Conservation (phyloP, 2,329 filamentous ascomycete genomes). For the Sclerotinia minor region DNA sequence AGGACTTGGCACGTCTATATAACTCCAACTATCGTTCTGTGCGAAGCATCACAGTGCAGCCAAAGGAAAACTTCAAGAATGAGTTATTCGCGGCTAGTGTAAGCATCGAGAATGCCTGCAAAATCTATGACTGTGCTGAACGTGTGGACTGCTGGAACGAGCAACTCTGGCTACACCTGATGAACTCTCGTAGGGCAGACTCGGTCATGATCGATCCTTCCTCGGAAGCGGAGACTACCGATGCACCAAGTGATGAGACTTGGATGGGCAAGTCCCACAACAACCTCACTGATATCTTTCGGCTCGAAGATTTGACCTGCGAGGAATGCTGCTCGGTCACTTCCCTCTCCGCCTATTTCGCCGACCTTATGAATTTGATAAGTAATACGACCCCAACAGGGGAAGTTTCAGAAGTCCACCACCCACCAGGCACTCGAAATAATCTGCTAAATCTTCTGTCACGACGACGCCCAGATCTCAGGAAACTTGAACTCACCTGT, state of each 20-base stretch:
- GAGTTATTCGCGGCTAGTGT: not conserved
- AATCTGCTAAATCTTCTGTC: not conserved
- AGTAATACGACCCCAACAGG: not conserved
- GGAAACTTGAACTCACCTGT: not conserved
- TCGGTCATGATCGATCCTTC: no score
- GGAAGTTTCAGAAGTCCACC: not conserved
- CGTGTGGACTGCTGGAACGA: slow-evolving; percentile 9
- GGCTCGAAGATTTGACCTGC: not conserved
- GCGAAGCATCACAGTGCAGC: not conserved
- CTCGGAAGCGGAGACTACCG: no score
- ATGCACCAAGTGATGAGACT: no score
- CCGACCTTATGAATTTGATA: not conserved
- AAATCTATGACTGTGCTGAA: not conserved
- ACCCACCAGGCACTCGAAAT: not conserved
- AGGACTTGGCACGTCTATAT: not conserved
- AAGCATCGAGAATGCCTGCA: not conserved
- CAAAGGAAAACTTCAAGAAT: not conserved
- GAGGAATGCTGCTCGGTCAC: slow-evolving; percentile 2
- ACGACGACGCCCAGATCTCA: slow-evolving; percentile 2
- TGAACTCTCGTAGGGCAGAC: not conserved
- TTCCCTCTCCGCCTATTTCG: not conserved
- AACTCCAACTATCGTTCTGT: not conserved
- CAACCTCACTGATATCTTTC: not conserved
- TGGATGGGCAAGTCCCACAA: not conserved
- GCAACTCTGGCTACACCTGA: not conserved